A percentile compares a stretch with the other conserved stretches of the same genome.
phyloP scores from a whole-genome alignment of 2,329 filamentous ascomycete species.

The Claviceps capensis region DNA sequence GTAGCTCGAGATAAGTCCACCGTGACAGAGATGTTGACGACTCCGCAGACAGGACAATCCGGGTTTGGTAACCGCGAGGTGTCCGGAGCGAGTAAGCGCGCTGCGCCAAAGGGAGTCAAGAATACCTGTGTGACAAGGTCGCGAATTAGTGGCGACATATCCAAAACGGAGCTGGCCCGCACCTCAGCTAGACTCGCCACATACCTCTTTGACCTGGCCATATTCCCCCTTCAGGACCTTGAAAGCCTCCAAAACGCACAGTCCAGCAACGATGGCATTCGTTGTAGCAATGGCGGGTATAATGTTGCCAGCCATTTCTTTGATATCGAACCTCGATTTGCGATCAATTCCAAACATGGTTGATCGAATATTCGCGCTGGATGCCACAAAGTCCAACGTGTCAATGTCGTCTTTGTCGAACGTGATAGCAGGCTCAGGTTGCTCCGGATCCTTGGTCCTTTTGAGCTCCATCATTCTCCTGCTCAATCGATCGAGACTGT shows the following conservation, averaged over 20 bases:
- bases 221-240: conserved; percentile 71
- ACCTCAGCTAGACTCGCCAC: conserved; percentile 5
- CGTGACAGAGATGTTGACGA: conserved; percentile 51
- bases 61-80: conserved; percentile 54
- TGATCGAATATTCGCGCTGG: conserved; percentile 81
- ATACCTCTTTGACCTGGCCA: conserved; percentile 58
- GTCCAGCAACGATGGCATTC: conserved; percentile 86
- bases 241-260: conserved; percentile 86
- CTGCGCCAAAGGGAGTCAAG: conserved; percentile 52
- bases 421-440: conserved; percentile 51
- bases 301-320: conserved; percentile 98
- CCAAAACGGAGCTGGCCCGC: not conserved
- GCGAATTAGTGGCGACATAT: conserved; percentile 4
- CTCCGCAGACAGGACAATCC: conserved; percentile 71
- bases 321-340: conserved; percentile 91
- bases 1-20: conserved; percentile 62
- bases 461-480: conserved; percentile 56
- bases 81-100: conserved; percentile 45
- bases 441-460: conserved; percentile 29
- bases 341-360: conserved; percentile 76
- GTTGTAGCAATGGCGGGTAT: conserved; percentile 97
- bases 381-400: conserved; percentile 85
- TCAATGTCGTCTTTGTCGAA: conserved; percentile 98
- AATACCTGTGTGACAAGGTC: conserved; percentile 44
- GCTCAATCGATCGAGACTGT: conserved; percentile 68